Conservation (phyloP, 2,329 filamentous ascomycete species). For the Aspergillus luchuensis region DNA sequence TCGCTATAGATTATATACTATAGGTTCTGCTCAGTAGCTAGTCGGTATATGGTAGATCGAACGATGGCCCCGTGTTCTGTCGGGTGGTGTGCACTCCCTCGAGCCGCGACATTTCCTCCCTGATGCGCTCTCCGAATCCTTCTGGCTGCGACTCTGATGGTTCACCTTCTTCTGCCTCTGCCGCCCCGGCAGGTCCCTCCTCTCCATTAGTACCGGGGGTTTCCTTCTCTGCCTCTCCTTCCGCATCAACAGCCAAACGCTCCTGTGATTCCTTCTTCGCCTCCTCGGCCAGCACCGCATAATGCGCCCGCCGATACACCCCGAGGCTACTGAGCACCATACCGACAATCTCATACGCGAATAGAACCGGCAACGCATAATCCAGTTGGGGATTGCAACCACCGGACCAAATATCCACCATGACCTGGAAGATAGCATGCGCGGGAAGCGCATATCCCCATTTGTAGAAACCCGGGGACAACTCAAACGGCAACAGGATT, state of each 20-base stretch:
- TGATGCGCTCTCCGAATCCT: background rate
- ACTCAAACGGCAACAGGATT: conserved; percentile 47
- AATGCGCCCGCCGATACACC: conserved; percentile 17
- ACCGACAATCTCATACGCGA: conserved; percentile 8
- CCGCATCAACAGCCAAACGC: background rate
- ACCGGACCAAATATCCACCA: conserved; percentile 46
- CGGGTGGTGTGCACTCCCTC: background rate
- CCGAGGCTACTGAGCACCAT: conserved; percentile 1
- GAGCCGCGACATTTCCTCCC: conserved; percentile 4
- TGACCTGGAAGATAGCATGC: conserved; percentile 41
- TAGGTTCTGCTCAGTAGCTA: background rate
- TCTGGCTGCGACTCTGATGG: background rate
- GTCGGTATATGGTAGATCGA: conserved; percentile 8
- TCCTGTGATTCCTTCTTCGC: conserved; percentile 9
- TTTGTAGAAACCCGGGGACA: conserved; percentile 45
- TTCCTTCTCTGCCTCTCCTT: background rate
- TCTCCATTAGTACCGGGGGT: background rate
- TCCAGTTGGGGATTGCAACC: conserved; percentile 46
- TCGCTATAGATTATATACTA: background rate
- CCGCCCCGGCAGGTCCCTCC: background rate
- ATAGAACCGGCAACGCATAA: conserved; percentile 43
- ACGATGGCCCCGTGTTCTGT: conserved; percentile 3
- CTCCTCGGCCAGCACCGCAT: conserved; percentile 4
- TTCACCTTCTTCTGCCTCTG: background rate
- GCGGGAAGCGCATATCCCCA: conserved; percentile 44